Evolutionary conservation across 176 grass and related monocot species (phyloP).

Genomic region (Avena insularis): DNA sequence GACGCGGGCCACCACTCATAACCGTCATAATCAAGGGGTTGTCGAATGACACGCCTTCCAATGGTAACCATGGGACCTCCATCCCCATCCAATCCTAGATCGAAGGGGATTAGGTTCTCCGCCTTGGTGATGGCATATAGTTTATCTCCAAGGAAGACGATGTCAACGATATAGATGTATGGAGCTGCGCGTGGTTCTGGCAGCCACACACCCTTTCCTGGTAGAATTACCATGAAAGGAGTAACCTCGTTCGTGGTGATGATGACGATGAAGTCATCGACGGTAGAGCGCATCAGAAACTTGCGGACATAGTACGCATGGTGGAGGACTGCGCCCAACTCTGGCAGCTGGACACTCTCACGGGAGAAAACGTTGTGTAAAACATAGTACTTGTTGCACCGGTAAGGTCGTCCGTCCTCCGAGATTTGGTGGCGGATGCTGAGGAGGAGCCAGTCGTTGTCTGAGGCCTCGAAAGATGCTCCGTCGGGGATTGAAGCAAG

Average conservation of each 20-base stretch:
- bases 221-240: background rate
- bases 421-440: background rate
- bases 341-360: background rate
- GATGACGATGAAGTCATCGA: background rate
- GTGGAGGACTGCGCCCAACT: background rate
- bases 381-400: background rate
- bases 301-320: background rate
- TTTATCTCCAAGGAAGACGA: background rate
- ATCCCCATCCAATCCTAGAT: background rate
- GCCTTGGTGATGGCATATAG: background rate
- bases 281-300: background rate
- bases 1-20: background rate
- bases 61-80: background rate
- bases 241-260: background rate
- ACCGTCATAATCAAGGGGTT: background rate
- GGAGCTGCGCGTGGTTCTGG: background rate
- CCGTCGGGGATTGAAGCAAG: background rate
- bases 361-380: background rate
- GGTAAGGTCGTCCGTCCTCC: background rate
- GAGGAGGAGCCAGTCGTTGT: background rate
- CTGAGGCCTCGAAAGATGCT: background rate
- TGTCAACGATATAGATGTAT: background rate
- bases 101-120: background rate
- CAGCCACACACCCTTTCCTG: background rate
- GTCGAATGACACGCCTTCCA: background rate